These are phyloP conservation scores for Gymnopilus junonius DNA, from an alignment of 768 basidiomycete genomes.

Conservation along the genomic window DNA sequence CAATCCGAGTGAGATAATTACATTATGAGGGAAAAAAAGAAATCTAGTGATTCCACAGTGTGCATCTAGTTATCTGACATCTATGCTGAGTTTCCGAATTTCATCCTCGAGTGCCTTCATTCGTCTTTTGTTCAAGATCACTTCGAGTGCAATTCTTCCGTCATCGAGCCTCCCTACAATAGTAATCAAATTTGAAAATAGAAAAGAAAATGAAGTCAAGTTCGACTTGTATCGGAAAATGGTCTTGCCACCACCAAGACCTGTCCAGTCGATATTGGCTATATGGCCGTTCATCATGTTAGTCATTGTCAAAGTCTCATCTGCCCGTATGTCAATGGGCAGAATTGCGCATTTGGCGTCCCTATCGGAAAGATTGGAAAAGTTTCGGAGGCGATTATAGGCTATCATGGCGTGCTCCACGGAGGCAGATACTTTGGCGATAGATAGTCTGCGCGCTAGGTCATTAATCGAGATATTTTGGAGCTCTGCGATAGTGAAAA, in stretches of 20 bases:
- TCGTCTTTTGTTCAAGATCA: slow-evolving; percentile 25
- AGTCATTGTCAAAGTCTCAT: slow-evolving; percentile 38
- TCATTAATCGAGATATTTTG: slow-evolving; percentile 27
- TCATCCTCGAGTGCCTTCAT: background rate
- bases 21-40: too few relatives aligned
- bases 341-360: slow-evolving; percentile 10
- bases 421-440: slow-evolving; percentile 13
- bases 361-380: slow-evolving; percentile 3
- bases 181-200: slow-evolving; percentile 36
- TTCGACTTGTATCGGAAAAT: slow-evolving; percentile 41
- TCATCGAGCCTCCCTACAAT: slow-evolving; percentile 39
- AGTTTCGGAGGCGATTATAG: slow-evolving; percentile 7
- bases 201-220: slow-evolving; percentile 31
- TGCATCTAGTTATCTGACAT: too few relatives aligned
- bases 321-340: slow-evolving; percentile 32
- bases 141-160: slow-evolving; percentile 39
- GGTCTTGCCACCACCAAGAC: slow-evolving; percentile 32
- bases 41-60: too few relatives aligned
- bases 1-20: too few relatives aligned
- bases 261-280: slow-evolving; percentile 41
- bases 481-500: slow-evolving; percentile 36
- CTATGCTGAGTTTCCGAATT: background rate
- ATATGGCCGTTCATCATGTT: slow-evolving; percentile 43
- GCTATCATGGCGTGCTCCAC: slow-evolving; percentile 31
- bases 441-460: slow-evolving; percentile 21